Base-by-base conservation (phyloP, 495 filamentous ascomycete species). In the Parathielavia appendiculata region DNA sequence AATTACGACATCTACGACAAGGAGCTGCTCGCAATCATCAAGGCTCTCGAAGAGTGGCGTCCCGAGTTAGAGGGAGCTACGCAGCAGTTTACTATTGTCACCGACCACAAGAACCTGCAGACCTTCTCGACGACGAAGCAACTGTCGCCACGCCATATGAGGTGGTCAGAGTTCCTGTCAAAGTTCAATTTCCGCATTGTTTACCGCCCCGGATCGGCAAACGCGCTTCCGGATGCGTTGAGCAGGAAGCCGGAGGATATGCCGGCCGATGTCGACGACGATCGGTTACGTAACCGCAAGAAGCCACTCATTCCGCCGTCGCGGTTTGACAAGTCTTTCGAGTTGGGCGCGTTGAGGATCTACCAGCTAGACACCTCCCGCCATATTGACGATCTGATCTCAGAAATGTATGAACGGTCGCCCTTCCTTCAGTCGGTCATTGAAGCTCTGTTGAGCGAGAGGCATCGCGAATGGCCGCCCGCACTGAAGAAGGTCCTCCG, bases 101-200 rank as follows among this genome's bases (percentile, higher is more conserved):
- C 50, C 2, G 50, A 59, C n/a, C 43, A 59, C 26, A 53, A 59
- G 50, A 59, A 59, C 14, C 16, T 59, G 0, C 30, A 32, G 2
- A 30, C 44, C 3, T 58, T 58, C 56, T 26, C 47, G 0, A 47
- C 47, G 0, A 46, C 5, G 0, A 51, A 53, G 17, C 12, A 19
- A 1, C 48, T 58, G 17, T 51, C 30, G 2, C 4, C 49, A n/a
- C 49, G 50, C 0, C 36, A 63, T 19, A 49, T 39, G 0, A 23
- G 51, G 26, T 57, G 40, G 53, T 30, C 56, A 61, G 39, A 61
- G 56, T 16, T 20, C n/a, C n/a, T 44, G 1, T 20, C 5, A 20
- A 20, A 17, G 12, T n/a, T 13, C 13, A 47, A 47, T 19, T 58
- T 58, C 49, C 1, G 14, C 0, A 51, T 58, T 3, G 9, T 30